Percentiles rank a stretch among this genome's conserved stretches.
Evolutionary conservation across 768 basidiomycete species (phyloP).

Genomic region (Naganishia vaughanmartiniae): DNA sequence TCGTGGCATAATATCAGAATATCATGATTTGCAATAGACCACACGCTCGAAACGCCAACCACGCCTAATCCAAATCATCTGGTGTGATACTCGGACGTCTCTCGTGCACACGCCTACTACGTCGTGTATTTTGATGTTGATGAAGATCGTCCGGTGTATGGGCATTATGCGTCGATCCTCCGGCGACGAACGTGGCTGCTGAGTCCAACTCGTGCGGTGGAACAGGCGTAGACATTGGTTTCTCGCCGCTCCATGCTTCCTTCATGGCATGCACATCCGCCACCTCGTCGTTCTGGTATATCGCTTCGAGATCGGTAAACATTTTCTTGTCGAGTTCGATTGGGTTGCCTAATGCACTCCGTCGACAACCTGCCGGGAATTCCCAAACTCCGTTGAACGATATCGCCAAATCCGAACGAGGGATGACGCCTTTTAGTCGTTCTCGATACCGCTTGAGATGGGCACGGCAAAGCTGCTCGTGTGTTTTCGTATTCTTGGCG

Average conservation of each 20-base stretch:
- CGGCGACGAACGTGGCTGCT: too few species aligned
- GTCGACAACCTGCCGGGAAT: not conserved
- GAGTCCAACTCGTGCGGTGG: not conserved
- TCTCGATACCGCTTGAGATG: conserved; percentile 11
- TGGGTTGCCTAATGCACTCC: not conserved
- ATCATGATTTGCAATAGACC: not conserved
- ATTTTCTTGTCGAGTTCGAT: not conserved
- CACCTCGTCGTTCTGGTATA: conserved; percentile 4
- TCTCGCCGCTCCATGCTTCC: not conserved
- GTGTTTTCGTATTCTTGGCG: conserved; percentile 19
- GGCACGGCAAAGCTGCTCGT: not conserved
- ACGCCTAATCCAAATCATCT: conserved; percentile 12
- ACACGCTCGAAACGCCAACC: not conserved
- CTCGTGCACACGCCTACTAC: not conserved
- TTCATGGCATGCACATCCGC: conserved; percentile 2
- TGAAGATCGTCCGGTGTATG: not conserved
- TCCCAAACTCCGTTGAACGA: conserved; percentile 21
- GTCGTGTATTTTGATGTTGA: not conserved
- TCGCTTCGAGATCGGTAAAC: not conserved
- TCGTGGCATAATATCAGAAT: not conserved
- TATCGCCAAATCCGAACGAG: not conserved
- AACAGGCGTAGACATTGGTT: conserved; percentile 1
- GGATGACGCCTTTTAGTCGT: conserved; percentile 13
- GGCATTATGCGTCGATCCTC: not conserved
- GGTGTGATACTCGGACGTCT: not conserved